Conservation (phyloP, 1,139 yeast species). For the Pneumocystis jirovecii region DNA sequence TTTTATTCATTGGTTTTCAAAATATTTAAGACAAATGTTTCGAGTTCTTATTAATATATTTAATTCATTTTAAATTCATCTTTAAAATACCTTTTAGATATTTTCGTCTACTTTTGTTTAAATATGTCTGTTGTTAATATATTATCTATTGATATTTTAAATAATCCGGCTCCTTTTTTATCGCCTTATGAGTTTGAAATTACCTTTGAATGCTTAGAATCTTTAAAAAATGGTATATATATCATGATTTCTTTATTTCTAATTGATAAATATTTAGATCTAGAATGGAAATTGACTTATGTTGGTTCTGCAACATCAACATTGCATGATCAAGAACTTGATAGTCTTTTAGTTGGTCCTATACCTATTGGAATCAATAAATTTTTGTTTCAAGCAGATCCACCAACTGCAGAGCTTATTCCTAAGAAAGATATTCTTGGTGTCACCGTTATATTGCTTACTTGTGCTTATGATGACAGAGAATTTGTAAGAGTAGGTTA, state of each 20-base stretch:
- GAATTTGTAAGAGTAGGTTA: conserved; percentile 96
- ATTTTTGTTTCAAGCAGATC: conserved; percentile 84
- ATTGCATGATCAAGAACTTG: conserved; percentile 83
- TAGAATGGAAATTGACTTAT: conserved; percentile 93
- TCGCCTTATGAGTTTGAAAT: conserved; percentile 94
- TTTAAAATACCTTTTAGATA: background rate
- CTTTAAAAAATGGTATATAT: conserved; percentile 29
- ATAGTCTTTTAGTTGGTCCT: conserved; percentile 90
- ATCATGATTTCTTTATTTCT: background rate
- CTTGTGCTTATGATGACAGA: conserved; percentile 83
- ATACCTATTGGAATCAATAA: conserved; percentile 95
- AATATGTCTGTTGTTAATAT: conserved; percentile 85
- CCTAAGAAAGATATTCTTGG: conserved; percentile 92
- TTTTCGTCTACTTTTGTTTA: background rate
- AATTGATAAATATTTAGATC: conserved; percentile 30
- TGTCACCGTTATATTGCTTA: conserved; percentile 80
- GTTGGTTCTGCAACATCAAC: conserved; percentile 83
- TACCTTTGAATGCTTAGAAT: conserved; percentile 91
- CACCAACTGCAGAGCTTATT: conserved; percentile 88
- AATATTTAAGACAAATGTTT: too few species aligned
- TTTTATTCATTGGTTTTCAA: too few species aligned
- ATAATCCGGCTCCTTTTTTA: conserved; percentile 87
- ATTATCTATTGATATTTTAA: conserved; percentile 78
- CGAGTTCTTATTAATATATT: background rate
- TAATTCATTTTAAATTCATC: background rate